Evolutionary conservation across 2,329 filamentous ascomycete genomes (phyloP), one percentile per base, ranked within the genome.

Genomic region (Fonsecaea pugnacius): DNA sequence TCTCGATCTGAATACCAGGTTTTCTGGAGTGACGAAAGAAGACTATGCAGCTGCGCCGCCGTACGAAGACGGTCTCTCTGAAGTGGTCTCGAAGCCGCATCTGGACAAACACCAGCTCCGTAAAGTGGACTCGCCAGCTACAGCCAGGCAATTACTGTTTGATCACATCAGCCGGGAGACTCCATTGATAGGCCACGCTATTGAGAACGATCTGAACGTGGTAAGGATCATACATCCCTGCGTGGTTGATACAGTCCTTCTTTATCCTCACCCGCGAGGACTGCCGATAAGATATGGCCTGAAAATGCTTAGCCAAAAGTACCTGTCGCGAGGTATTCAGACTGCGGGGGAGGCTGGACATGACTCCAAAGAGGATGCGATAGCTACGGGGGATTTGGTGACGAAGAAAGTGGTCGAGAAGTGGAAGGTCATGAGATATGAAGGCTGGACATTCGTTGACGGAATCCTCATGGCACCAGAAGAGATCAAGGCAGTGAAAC

Each of bases 191-290:
- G 95, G 95, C 0, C 95, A 99, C 75, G 93, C 92, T 0, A 86
- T 98, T 8, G 95, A 99, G 73, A 99, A 99, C 74, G 95, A 99
- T 72, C 84, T 99, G 61, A 97, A 96, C 74, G 86, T 89, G 2
- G 83, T 89, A 46, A 89, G 94, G 38, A 84, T 98, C 57, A 88
- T 96, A 51, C 95, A 98, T 72, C 91, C 90, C 0, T 90, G 85
- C 0, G 83, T 97, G 60, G 85, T 97, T 72, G 94, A 98, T 75
- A 97, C 93, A 0, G 87, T 92, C 0, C 78, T 97, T 0, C 83
- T 97, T 0, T 99, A 87, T 74, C 92, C 93, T 0, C 92, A 96
- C 73, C 86, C 83, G 14, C 81, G 81, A 16, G 92, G 92, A 1
- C 79, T 97, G 1, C 95, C 95, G 0, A 84, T 88, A 60, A 88